Evolutionary conservation across 2,329 filamentous ascomycete species (phyloP), one percentile per base, ranked within the genome.

Genomic region (Sporothrix globosa): DNA sequence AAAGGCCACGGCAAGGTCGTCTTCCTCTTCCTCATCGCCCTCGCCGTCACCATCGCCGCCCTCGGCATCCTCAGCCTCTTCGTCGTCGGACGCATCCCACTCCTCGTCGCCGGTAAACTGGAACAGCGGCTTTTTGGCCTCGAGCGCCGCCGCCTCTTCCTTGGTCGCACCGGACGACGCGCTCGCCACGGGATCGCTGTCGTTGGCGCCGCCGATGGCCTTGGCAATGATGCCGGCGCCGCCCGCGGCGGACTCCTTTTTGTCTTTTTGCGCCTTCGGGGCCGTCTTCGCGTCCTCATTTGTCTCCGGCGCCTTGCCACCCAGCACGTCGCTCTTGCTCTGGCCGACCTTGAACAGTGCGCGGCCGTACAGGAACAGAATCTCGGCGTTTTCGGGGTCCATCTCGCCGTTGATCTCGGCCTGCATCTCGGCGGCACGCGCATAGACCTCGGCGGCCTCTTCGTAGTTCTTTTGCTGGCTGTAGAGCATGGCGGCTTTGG

Each of bases 71-170:
- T 69, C 71, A 11, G 34, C 70, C 24, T 69, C 65, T 10, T 69
- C 66, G 19, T 72, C 63, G 65, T 96, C 93, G 0, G 90, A 92
- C 69, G 92, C 90, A 69, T 92, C 92, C 82, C 93, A 97, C 78
- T 97, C 95, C 80, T 97, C 95, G 78, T 98, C 95, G 70, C 96
- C 96, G 4, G 89, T 91, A 78, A 99, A 97, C 76, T 97, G 92
- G 80, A 99, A 97, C 73, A 92, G 87, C 0, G 92, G 89, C 79
- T 94, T 95, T 79, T 90, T 91, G 4, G 80, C 82, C 44, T 83
- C 81, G 13, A 69, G 17, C 76, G 63, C 67, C 3, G 70, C 67
- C 6, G 69, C 75, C 56, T 77, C 81, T 30, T 81, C 80, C 21
- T 76, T 73, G 19, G 61, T 54, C 1, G 69, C 52, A 17, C 76